Evolutionary conservation across 306 rosid genomes (phyloP).

Genomic region (Canavalia ensiformis): DNA sequence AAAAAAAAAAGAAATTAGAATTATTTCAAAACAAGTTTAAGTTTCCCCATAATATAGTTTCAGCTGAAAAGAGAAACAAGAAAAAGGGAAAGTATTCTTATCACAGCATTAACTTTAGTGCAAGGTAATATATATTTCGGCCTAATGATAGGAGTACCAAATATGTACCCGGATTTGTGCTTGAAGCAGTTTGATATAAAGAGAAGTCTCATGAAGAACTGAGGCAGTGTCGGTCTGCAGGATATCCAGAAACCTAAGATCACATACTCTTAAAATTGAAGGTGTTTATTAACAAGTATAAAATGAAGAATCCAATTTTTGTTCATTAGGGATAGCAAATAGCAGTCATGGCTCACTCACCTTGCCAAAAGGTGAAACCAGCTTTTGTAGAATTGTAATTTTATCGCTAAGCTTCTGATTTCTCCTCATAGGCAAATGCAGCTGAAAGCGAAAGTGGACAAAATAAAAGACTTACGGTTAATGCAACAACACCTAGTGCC

Average conservation of each 20-base stretch:
- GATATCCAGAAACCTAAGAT: constrained; percentile 29
- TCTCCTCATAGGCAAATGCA: constrained; percentile 57
- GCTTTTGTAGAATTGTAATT: constrained; percentile 73
- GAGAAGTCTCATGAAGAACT: constrained; percentile 85
- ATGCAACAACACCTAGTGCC: constrained; percentile 20
- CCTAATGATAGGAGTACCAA: background rate
- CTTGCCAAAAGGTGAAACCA: constrained; percentile 93
- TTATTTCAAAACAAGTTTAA: background rate
- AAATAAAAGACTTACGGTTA: background rate
- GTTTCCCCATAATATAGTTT: background rate
- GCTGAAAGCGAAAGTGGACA: constrained; percentile 31
- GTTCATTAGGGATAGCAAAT: background rate
- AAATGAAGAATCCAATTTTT: background rate
- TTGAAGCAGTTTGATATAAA: constrained; percentile 72
- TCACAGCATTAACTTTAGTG: background rate
- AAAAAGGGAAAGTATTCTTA: background rate
- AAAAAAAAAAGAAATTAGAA: background rate
- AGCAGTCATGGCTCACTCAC: constrained; percentile 52
- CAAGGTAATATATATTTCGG: background rate
- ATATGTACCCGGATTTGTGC: constrained; percentile 66
- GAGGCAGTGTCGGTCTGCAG: constrained; percentile 83
- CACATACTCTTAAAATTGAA: background rate
- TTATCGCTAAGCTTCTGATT: constrained; percentile 80
- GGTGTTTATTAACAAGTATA: background rate
- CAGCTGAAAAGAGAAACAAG: background rate